Conservation (phyloP, 768 basidiomycete species). For the Lentinula aciculospora region DNA sequence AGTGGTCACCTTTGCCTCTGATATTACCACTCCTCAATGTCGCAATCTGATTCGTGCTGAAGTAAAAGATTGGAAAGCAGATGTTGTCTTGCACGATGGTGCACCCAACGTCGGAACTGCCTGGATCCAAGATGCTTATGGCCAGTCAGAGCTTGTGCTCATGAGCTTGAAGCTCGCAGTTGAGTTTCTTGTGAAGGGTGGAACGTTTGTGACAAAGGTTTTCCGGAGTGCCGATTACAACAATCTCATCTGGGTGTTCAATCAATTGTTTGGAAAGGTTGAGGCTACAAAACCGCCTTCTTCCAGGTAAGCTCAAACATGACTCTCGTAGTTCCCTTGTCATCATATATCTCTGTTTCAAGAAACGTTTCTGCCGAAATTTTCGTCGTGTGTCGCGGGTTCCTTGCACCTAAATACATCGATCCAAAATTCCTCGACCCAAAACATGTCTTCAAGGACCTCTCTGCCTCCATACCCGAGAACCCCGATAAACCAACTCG, state of each 20-base stretch:
- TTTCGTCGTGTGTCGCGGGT: conserved; percentile 96
- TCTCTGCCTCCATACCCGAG: conserved; percentile 41
- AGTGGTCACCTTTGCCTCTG: conserved; percentile 85
- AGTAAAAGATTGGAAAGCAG: conserved; percentile 98
- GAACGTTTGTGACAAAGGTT: conserved; percentile 96
- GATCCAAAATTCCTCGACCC: conserved; percentile 98
- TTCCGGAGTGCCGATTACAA: conserved; percentile 99
- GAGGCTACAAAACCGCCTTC: conserved; percentile 99
- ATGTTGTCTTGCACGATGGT: conserved; percentile 97
- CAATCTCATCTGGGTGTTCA: conserved; percentile 98
- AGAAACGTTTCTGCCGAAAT: conserved; percentile 99
- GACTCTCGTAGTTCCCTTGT: background rate
- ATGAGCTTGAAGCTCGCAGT: conserved; percentile 94
- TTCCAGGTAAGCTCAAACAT: conserved; percentile 57
- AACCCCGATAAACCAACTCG: conserved; percentile 48
- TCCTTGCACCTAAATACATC: conserved; percentile 90
- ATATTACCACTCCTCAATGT: conserved; percentile 92
- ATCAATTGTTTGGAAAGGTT: conserved; percentile 91
- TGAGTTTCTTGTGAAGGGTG: conserved; percentile 89
- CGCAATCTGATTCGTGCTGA: conserved; percentile 80
- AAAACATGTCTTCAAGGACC: conserved; percentile 95
- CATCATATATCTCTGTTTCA: conserved; percentile 4
- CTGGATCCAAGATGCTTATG: conserved; percentile 98
- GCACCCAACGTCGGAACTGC: conserved; percentile 99
- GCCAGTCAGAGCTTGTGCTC: conserved; percentile 93